These are phyloP conservation scores for Collybia nuda DNA, from an alignment of 768 basidiomycete genomes.

Conservation along the genomic window DNA sequence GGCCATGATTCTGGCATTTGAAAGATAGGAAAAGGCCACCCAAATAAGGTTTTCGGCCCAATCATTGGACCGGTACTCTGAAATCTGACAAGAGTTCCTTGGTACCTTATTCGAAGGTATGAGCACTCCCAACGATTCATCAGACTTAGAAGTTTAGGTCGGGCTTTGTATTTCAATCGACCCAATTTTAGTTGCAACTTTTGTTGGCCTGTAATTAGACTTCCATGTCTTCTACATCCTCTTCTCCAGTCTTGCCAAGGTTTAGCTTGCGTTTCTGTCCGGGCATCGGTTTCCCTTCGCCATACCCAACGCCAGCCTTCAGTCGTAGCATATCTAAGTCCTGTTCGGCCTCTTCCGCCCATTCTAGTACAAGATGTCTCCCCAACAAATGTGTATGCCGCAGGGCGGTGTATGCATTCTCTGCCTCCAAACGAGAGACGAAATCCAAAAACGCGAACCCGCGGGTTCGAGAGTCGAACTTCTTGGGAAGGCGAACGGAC, in stretches of 20 bases:
- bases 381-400: constrained; percentile 96
- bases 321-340: constrained; percentile 74
- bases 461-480: constrained; percentile 84
- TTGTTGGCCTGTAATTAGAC: constrained; percentile 6
- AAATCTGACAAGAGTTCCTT: too few relatives aligned
- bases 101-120: too few relatives aligned
- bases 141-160: too few relatives aligned
- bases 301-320: constrained; percentile 80
- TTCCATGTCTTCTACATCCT: constrained; percentile 36
- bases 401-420: constrained; percentile 82
- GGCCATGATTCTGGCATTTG: too few relatives aligned
- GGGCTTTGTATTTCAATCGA: too few relatives aligned
- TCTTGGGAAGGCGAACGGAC: constrained; percentile 90
- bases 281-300: constrained; percentile 67
- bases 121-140: too few relatives aligned
- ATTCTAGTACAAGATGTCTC: constrained; percentile 91
- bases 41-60: too few relatives aligned
- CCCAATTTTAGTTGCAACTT: too few relatives aligned
- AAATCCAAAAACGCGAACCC: constrained; percentile 99
- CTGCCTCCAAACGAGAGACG: constrained; percentile 84
- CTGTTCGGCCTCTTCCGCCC: constrained; percentile 84
- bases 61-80: too few relatives aligned
- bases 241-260: constrained; percentile 40
- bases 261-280: constrained; percentile 73
- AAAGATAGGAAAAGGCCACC: too few relatives aligned